A percentile compares a stretch with the other conserved stretches of the same genome.
These are phyloP conservation scores for Sporothrix variecibatus DNA, from an alignment of 2,329 filamentous ascomycete genomes.

Conservation along the genomic window DNA sequence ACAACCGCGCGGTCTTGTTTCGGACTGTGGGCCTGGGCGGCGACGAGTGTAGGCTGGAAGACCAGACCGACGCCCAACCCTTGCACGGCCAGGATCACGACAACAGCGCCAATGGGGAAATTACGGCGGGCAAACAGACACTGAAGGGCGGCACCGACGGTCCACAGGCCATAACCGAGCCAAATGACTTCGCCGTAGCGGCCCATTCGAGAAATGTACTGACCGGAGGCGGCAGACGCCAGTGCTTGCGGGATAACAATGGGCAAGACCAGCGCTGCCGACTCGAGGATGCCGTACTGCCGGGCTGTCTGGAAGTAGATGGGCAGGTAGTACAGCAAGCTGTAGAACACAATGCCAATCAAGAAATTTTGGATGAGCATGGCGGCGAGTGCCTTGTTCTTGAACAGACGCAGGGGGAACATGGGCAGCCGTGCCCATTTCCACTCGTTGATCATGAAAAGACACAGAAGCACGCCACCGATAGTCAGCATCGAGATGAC, in stretches of 20 bases:
- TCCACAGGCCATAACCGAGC: slow-evolving; percentile 41
- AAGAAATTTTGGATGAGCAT: slow-evolving; percentile 29
- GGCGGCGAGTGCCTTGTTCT: slow-evolving; percentile 20
- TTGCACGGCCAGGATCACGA: slow-evolving; percentile 33
- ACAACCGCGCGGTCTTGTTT: slow-evolving; percentile 43
- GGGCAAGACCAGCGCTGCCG: slow-evolving; percentile 36
- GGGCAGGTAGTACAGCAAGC: slow-evolving; percentile 30
- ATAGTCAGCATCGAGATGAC: slow-evolving; percentile 58
- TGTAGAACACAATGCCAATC: slow-evolving; percentile 29
- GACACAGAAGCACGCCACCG: slow-evolving; percentile 17
- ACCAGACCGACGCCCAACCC: slow-evolving; percentile 42
- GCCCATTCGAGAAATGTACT: slow-evolving; percentile 37
- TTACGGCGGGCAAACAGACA: slow-evolving; percentile 35
- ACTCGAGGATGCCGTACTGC: slow-evolving; percentile 34
- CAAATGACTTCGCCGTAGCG: slow-evolving; percentile 38
- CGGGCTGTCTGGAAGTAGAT: slow-evolving; percentile 41
- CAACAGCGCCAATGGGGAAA: slow-evolving; percentile 37
- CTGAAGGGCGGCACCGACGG: slow-evolving; percentile 39
- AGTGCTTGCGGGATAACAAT: slow-evolving; percentile 36
- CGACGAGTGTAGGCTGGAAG: slow-evolving; percentile 43
- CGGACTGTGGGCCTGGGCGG: slow-evolving; percentile 41
- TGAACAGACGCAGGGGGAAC: slow-evolving; percentile 30
- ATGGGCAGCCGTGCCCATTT: slow-evolving; percentile 28
- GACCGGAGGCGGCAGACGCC: slow-evolving; percentile 37
- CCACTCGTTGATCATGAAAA: slow-evolving; percentile 28